Evolutionary conservation across 2,329 filamentous ascomycete genomes (phyloP), one percentile per base, ranked within the genome.

Genomic region (Phaeosphaeria sp.): DNA sequence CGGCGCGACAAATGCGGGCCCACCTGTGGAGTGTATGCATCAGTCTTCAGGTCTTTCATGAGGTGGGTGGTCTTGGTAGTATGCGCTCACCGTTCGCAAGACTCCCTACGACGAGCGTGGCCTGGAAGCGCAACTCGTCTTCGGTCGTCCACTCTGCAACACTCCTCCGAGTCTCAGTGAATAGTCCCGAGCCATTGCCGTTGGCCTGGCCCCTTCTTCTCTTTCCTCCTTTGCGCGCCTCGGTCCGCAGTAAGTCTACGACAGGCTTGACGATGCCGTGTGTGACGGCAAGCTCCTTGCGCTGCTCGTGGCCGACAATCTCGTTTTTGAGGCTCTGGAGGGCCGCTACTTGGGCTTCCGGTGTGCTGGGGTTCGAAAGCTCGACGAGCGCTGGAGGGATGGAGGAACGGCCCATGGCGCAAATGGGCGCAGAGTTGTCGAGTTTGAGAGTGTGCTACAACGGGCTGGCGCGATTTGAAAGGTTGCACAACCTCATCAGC

Each of bases 241-340:
- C 72, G 17, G 72, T 73, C 54, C 77, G 76, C 40, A 90, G 76
- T 51, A 86, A 76, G 36, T 82, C 80, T 25, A 86, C 81, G 49
- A 91, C 80, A 33, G 85, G 84, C 52, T 86, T 84, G 47, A 95
- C 78, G 25, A 91, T 82, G 18, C 93, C 93, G 53, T 86, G 80
- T 56, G 82, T 82, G 42, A 97, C 84, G 82, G 89, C 93, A 55
- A 87, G 79, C 77, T 94, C 90, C 78, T 99, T 99, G 75, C 89
- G 89, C 76, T 94, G 89, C 33, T 90, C 85, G 77, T 98, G 92
- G 22, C 95, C 95, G 59, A 97, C 88, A 48, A 96, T 85, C 62
- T 95, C 91, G 77, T 97, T 95, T 81, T 97, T 98, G 27, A 99
- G 81, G 43, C 83, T 82, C 64, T 89, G 87, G 45, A 97, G 83